phyloP scores from a whole-genome alignment of 805 yeast genomes.

The Spencermartinsiella europaea region DNA sequence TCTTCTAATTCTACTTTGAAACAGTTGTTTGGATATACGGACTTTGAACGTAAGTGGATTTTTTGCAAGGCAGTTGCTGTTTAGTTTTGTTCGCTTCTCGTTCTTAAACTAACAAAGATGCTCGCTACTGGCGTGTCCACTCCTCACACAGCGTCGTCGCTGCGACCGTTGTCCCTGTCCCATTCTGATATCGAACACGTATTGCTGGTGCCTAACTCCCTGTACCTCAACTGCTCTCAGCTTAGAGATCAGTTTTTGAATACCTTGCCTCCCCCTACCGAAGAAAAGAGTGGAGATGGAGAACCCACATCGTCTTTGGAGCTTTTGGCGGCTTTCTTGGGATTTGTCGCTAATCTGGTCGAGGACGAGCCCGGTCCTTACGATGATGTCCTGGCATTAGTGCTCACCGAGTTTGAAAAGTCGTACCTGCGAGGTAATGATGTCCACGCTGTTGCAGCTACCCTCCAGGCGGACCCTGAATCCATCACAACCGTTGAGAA shows the following conservation, averaged over 20 bases:
- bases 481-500: conserved; percentile 55
- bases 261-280: conserved; percentile 59
- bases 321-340: conserved; percentile 77
- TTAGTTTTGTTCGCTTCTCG: no score
- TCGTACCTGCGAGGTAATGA: conserved; percentile 70
- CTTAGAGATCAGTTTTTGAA: conserved; percentile 80
- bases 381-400: conserved; percentile 62
- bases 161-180: conserved; percentile 76
- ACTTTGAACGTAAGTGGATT: no score
- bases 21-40: no score
- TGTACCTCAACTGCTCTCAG: conserved; percentile 77
- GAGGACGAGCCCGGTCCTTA: conserved; percentile 46
- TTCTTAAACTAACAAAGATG: conserved; percentile 12
- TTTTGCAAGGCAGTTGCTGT: no score
- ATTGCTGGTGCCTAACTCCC: conserved; percentile 75
- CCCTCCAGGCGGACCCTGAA: conserved; percentile 37
- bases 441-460: conserved; percentile 83
- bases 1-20: no score
- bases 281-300: conserved; percentile 76
- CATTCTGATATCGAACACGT: conserved; percentile 90
- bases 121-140: conserved; percentile 38
- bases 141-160: conserved; percentile 43
- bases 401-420: conserved; percentile 78
- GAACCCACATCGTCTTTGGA: conserved; percentile 88
- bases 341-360: conserved; percentile 38